phyloP scores from a whole-genome alignment of 2,329 filamentous ascomycete species.

The Neonectria neomacrospora region DNA sequence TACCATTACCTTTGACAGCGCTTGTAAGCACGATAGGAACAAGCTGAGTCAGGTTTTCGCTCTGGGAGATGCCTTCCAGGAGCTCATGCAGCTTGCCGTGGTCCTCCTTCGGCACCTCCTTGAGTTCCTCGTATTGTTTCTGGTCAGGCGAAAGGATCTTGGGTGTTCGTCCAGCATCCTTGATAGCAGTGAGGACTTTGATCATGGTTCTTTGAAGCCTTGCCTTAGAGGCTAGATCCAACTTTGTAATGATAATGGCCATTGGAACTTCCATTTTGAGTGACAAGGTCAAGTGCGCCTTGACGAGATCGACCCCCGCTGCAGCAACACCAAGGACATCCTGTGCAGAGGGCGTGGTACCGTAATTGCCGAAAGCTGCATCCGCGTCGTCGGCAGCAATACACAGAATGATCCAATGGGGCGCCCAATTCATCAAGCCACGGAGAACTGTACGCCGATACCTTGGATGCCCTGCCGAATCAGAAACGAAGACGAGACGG shows the following conservation, averaged over 20 bases:
- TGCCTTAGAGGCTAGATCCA: slow-evolving; percentile 82
- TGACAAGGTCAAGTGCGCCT: slow-evolving; percentile 86
- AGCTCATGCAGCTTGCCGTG: slow-evolving; percentile 67
- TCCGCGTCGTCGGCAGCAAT: slow-evolving; percentile 82
- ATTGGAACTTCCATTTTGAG: slow-evolving; percentile 82
- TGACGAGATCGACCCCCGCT: slow-evolving; percentile 75
- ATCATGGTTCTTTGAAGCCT: slow-evolving; percentile 77
- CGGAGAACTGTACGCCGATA: slow-evolving; percentile 90
- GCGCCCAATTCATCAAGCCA: slow-evolving; percentile 93
- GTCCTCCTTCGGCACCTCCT: slow-evolving; percentile 66
- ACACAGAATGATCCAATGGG: slow-evolving; percentile 92
- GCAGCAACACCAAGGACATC: slow-evolving; percentile 63
- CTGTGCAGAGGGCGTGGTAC: slow-evolving; percentile 60
- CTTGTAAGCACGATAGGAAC: slow-evolving; percentile 92
- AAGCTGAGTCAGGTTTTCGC: slow-evolving; percentile 57
- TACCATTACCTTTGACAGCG: slow-evolving; percentile 83
- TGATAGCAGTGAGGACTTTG: slow-evolving; percentile 80
- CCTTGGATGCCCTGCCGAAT: slow-evolving; percentile 90
- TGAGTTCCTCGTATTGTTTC: slow-evolving; percentile 61
- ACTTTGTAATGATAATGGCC: slow-evolving; percentile 87
- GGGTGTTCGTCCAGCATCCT: slow-evolving; percentile 78
- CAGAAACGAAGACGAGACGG: slow-evolving; percentile 86
- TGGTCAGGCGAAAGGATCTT: slow-evolving; percentile 74
- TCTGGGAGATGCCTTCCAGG: slow-evolving; percentile 60
- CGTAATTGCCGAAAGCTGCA: slow-evolving; percentile 41